phyloP scores from a whole-genome alignment of 2,329 filamentous ascomycete genomes.

The Cadophora luteo-olivacea region DNA sequence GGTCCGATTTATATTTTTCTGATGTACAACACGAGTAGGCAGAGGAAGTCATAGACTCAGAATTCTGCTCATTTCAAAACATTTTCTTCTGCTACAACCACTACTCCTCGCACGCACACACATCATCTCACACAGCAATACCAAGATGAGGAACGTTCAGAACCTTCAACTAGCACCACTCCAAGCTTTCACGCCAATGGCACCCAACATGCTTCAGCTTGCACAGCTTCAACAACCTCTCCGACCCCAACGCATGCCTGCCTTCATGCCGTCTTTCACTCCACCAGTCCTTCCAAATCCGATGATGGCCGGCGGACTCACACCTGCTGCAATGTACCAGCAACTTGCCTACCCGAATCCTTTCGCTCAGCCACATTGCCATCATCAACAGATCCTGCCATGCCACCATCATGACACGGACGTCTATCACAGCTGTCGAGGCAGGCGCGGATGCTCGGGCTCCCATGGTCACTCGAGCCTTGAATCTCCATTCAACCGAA shows the following conservation, averaged over 20 bases:
- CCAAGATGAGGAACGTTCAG: slow-evolving; percentile 1
- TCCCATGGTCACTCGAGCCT: slow-evolving; percentile 1
- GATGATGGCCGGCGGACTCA: not conserved
- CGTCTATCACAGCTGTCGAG: not conserved
- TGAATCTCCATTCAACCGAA: not conserved
- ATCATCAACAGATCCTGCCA: not conserved
- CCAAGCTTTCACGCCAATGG: not conserved
- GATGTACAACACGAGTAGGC: not conserved
- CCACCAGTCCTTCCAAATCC: not conserved
- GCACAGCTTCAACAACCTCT: not conserved
- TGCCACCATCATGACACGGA: not conserved
- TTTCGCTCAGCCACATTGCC: not conserved
- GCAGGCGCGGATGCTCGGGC: not conserved
- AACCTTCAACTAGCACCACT: not conserved
- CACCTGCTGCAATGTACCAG: slow-evolving; percentile 6
- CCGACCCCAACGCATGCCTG: not conserved
- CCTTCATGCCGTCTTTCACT: not conserved
- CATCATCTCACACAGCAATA: not conserved
- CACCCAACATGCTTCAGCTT: not conserved
- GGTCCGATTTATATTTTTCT: not conserved
- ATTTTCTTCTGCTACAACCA: not conserved
- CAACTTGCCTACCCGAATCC: not conserved
- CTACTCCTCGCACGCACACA: not conserved
- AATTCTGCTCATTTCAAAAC: not conserved
- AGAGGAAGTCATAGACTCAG: not conserved